These are phyloP conservation scores for Collybia sordida DNA, from an alignment of 768 basidiomycete species.

Conservation along the genomic window DNA sequence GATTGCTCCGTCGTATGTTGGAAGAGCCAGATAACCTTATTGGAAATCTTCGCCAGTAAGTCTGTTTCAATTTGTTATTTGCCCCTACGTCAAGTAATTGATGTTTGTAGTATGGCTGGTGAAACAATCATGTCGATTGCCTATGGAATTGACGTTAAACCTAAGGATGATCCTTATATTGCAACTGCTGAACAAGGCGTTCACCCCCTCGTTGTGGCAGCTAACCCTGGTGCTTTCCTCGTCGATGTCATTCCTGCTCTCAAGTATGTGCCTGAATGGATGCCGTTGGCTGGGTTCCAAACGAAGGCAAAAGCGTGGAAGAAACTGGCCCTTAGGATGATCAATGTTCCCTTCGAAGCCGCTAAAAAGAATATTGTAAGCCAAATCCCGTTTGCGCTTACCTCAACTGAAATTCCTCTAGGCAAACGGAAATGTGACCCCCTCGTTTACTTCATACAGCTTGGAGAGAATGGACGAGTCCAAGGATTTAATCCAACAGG, in stretches of 20 bases:
- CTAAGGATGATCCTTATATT: conserved; percentile 19
- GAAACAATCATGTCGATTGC: conserved; percentile 15
- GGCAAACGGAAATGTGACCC: conserved; percentile 10
- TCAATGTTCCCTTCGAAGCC: conserved; percentile 19
- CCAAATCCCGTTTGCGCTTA: neutral
- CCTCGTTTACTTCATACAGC: conserved; percentile 15
- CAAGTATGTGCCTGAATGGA: conserved; percentile 15
- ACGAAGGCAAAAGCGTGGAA: conserved; percentile 14
- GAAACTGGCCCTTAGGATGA: conserved; percentile 12
- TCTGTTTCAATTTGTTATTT: neutral
- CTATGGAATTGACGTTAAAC: conserved; percentile 19
- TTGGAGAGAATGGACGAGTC: conserved; percentile 15
- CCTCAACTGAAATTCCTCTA: neutral
- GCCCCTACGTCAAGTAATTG: neutral
- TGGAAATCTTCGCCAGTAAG: conserved; percentile 18
- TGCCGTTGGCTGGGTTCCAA: conserved; percentile 17
- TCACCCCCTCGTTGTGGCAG: conserved; percentile 11
- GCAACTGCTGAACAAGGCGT: conserved; percentile 14
- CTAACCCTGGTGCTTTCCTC: conserved; percentile 16
- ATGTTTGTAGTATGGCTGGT: conserved; percentile 20
- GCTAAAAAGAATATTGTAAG: conserved; percentile 6
- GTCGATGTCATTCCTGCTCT: conserved; percentile 12
- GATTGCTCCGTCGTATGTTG: conserved; percentile 17
- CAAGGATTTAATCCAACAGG: conserved; percentile 9
- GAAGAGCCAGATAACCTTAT: conserved; percentile 12